These are phyloP conservation scores for Pleoardoris graminearum DNA, from an alignment of 2,329 filamentous ascomycete genomes.

Conservation along the genomic window DNA sequence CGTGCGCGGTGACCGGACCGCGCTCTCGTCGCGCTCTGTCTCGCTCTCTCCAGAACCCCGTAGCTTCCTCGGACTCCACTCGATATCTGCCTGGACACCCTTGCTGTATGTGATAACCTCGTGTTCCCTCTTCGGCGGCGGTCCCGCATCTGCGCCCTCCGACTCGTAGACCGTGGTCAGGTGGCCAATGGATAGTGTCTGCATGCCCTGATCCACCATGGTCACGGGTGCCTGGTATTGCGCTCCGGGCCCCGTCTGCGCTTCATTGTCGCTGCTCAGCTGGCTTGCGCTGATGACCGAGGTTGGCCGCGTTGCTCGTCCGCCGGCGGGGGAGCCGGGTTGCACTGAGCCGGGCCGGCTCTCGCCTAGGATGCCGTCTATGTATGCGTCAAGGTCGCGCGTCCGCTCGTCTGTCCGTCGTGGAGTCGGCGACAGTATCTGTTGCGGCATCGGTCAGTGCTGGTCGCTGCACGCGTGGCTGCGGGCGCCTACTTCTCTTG, in stretches of 20 bases:
- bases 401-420: constrained; percentile 67
- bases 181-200: constrained; percentile 73
- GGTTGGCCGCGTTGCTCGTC: constrained; percentile 73
- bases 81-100: constrained; percentile 86
- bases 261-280: constrained; percentile 69
- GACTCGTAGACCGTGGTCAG: constrained; percentile 80
- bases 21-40: constrained; percentile 65
- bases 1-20: constrained; percentile 55
- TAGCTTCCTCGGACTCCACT: constrained; percentile 63
- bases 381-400: constrained; percentile 80
- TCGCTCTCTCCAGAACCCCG: constrained; percentile 57
- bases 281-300: constrained; percentile 83
- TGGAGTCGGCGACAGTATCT: constrained; percentile 72
- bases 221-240: constrained; percentile 20
- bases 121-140: constrained; percentile 63
- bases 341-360: constrained; percentile 71
- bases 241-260: constrained; percentile 40
- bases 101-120: constrained; percentile 98
- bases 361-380: constrained; percentile 80
- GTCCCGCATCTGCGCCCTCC: constrained; percentile 69
- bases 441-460: constrained; percentile 19
- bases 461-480: background rate
- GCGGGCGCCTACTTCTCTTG: constrained; percentile 65
- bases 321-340: constrained; percentile 53
- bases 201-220: constrained; percentile 54